Evolutionary conservation across 768 basidiomycete species (phyloP).

Genomic region (Russula olivacea): DNA sequence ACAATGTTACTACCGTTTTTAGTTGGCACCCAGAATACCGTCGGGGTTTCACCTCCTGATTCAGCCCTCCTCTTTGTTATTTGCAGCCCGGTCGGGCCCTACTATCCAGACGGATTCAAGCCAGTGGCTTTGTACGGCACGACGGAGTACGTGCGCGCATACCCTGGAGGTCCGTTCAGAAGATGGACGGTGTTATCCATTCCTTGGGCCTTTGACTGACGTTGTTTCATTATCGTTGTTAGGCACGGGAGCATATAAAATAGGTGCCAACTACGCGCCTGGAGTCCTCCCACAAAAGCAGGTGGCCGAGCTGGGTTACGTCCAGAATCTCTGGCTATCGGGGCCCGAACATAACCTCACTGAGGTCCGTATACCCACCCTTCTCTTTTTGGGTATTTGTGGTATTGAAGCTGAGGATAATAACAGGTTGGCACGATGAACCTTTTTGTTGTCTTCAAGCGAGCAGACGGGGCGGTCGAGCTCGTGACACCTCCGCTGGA

Average conservation of each 20-base stretch:
- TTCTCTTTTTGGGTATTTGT: conserved; percentile 30
- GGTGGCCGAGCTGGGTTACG: conserved; percentile 63
- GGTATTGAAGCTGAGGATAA: conserved; percentile 32
- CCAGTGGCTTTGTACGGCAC: conserved; percentile 57
- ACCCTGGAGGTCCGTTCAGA: conserved; percentile 63
- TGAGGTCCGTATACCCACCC: conserved; percentile 36
- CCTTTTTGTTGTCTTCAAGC: conserved; percentile 59
- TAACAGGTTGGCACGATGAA: conserved; percentile 74
- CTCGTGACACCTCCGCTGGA: conserved; percentile 26
- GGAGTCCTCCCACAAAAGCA: conserved; percentile 57
- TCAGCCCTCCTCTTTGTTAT: conserved; percentile 48
- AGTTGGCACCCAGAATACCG: conserved; percentile 44
- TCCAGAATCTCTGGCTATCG: conserved; percentile 74
- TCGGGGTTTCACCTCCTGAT: conserved; percentile 45
- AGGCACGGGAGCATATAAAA: conserved; percentile 49
- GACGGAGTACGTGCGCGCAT: conserved; percentile 76
- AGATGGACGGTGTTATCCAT: background rate
- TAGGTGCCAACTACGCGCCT: conserved; percentile 62
- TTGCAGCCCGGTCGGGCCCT: conserved; percentile 42
- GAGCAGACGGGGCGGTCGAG: conserved; percentile 45
- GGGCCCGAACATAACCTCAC: conserved; percentile 55
- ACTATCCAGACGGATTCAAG: conserved; percentile 46
- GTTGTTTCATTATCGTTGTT: background rate
- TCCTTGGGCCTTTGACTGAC: background rate
- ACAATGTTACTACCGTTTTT: background rate